Evolutionary conservation across 2,329 filamentous ascomycete species (phyloP), one percentile per base, ranked within the genome.

Genomic region (Dothideomycetes sp.): DNA sequence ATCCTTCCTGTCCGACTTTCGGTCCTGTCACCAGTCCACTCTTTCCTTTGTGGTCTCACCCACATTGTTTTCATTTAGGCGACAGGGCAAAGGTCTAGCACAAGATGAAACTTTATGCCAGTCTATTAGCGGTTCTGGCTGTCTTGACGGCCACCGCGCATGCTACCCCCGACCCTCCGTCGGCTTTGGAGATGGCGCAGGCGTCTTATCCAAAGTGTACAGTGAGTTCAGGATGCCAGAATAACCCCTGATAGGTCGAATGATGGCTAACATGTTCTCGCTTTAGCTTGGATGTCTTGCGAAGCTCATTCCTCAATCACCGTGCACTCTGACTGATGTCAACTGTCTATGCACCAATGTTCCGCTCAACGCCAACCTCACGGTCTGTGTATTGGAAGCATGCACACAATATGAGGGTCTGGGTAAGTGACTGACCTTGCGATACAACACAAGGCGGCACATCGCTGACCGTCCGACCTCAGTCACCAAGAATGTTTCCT

Each of bases 281-380:
- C 15, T n/a, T 17, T 5, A 50, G 50, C 45, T 47, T 12, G 41
- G 23, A 15, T 51, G 47, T 29, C 43, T 51, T 10, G 27, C 41
- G 7, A 25, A 29, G 5, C 37, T 41, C 1, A 51, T 51, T 10
- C 40, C 47, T 17, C 40, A 35, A 6, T 50, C 47, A 4, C 44
- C 46, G 2, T 52, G 50, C 28, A 35, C 45, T 10, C 10, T 37
- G 16, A 46, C 45, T 4, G 49, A 52, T 13, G 30, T 50, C 12
- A 41, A 42, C 5, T 52, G 50, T 39, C 44, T 45, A 13, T 48
- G 47, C 27, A 45, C 45, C 28, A 47, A 48, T n/a, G 31, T 33
- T 19, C 40, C 45, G 2, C 33, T 48, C 5, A 43, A 45, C 5
- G 29, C 25, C 3, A 28, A 45, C 13, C 32, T 46, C 23, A 40